Percentiles rank a stretch among this genome's conserved stretches.
Conservation (phyloP, 345 rosid species). For the Abelmoschus esculentus region DNA sequence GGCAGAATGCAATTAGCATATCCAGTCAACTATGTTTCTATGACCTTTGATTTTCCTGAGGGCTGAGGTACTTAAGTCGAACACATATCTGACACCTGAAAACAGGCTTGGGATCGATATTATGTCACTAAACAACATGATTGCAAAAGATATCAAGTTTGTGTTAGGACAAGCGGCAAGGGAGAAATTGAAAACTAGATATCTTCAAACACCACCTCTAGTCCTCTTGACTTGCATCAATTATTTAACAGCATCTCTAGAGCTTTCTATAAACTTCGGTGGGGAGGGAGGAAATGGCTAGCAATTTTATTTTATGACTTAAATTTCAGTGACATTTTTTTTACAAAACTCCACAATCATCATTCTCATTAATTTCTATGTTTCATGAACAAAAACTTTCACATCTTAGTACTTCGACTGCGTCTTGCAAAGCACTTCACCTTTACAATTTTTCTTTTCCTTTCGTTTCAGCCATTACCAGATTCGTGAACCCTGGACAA, state of each 20-base stretch:
- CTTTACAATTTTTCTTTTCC: no score
- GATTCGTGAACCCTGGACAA: not conserved
- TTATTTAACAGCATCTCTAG: not conserved
- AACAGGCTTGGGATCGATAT: no score
- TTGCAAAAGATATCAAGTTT: not conserved
- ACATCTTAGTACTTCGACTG: no score
- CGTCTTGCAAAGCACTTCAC: no score
- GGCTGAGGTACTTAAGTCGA: not conserved
- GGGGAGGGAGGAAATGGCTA: not conserved
- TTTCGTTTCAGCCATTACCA: not conserved
- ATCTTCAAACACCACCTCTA: not conserved
- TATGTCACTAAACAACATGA: no score
- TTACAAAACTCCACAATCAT: not conserved
- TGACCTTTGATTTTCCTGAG: not conserved
- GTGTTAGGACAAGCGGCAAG: not conserved
- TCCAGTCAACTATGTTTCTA: not conserved
- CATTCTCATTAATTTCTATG: not conserved
- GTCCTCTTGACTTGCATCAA: not conserved
- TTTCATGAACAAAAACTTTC: no score
- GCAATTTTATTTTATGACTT: not conserved
- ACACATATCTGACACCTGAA: not conserved
- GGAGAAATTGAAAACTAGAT: not conserved
- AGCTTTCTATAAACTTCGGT: not conserved
- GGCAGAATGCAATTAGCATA: not conserved
- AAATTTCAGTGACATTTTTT: not conserved